phyloP scores from a whole-genome alignment of 441 rosid species.

The Metrosideros polymorpha region DNA sequence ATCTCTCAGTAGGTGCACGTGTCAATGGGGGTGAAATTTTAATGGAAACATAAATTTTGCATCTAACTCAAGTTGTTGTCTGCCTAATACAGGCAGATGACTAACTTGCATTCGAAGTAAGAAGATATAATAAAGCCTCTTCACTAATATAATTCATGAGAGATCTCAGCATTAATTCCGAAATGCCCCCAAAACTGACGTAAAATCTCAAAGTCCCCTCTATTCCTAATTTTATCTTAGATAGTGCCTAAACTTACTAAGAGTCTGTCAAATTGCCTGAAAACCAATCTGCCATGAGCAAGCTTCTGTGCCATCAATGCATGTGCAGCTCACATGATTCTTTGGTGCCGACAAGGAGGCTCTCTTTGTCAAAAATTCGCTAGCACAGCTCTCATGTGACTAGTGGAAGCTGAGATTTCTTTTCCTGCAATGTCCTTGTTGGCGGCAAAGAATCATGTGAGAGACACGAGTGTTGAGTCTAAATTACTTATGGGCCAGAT shows the following conservation, averaged over 20 bases:
- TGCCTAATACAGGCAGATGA: background rate
- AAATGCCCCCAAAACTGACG: background rate
- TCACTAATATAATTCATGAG: background rate
- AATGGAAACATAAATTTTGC: background rate
- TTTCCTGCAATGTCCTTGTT: background rate
- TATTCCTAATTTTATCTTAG: background rate
- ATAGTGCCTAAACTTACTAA: background rate
- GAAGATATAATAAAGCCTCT: background rate
- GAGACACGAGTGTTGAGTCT: background rate
- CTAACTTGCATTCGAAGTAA: background rate
- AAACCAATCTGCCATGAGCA: background rate
- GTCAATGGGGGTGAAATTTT: background rate
- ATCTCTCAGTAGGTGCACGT: background rate
- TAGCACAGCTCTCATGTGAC: background rate
- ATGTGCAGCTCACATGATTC: background rate
- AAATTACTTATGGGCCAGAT: background rate
- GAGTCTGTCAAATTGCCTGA: background rate
- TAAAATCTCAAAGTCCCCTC: background rate
- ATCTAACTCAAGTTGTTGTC: background rate
- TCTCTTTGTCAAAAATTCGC: background rate
- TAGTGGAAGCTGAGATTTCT: background rate
- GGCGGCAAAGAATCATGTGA: background rate
- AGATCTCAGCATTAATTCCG: background rate
- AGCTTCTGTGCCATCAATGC: background rate
- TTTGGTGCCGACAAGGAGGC: background rate